Percentiles rank a stretch among this genome's conserved stretches.
Conservation (phyloP, 306 rosid genomes). For the Astragalus glycyphyllos region DNA sequence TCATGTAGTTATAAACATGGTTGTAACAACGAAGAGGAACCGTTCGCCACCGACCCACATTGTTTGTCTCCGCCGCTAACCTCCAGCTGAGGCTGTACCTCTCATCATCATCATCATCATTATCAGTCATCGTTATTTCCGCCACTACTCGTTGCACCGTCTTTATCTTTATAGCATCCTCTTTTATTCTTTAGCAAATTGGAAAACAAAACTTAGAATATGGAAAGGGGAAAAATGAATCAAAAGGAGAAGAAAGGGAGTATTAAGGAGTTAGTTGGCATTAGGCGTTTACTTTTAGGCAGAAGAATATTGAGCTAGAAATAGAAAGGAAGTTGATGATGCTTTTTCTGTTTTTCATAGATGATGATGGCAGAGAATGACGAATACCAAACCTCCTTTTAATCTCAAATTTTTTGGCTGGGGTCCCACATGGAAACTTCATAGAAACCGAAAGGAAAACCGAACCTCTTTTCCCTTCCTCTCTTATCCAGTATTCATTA, state of each 20-base stretch:
- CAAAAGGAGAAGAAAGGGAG: too few species aligned
- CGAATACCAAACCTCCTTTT: not conserved
- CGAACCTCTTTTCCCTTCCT: not conserved
- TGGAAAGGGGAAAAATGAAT: too few species aligned
- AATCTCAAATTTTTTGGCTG: not conserved
- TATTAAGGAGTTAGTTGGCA: not conserved
- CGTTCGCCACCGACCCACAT: conserved; percentile 45
- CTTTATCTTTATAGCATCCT: conserved; percentile 22
- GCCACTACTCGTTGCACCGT: conserved; percentile 46
- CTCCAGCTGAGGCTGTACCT: conserved; percentile 67
- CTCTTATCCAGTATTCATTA: not conserved
- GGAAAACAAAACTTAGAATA: too few species aligned
- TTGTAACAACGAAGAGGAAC: conserved; percentile 41
- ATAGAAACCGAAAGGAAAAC: not conserved
- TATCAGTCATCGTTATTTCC: conserved; percentile 21
- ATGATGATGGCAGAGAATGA: not conserved
- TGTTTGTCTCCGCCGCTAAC: conserved; percentile 58
- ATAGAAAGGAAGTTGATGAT: not conserved
- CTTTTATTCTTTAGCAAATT: not conserved
- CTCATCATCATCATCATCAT: conserved; percentile 15
- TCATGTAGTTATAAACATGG: conserved; percentile 60
- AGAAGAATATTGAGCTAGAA: not conserved
- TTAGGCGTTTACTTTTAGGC: too few species aligned
- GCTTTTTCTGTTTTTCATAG: not conserved
- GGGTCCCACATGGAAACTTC: not conserved